These are phyloP conservation scores for Salvia hispanica DNA, from an alignment of 257 asterid genomes.

Conservation along the genomic window DNA sequence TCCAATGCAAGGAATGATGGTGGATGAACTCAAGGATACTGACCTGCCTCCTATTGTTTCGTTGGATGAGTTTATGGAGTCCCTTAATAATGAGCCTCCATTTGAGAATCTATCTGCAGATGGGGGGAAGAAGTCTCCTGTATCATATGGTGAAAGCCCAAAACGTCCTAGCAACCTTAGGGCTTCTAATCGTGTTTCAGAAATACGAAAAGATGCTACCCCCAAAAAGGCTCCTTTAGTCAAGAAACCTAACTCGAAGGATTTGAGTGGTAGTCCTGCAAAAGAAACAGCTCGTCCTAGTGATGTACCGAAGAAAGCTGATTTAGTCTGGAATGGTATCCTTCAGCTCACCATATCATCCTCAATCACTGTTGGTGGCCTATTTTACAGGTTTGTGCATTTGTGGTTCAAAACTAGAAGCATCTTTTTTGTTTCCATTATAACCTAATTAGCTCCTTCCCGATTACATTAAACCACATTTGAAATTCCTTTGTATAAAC, in stretches of 20 bases:
- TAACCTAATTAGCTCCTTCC: too few species aligned
- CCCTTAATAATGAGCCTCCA: constrained; percentile 91
- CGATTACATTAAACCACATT: too few species aligned
- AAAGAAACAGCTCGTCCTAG: constrained; percentile 36
- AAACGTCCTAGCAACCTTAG: constrained; percentile 9
- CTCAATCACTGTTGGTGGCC: constrained; percentile 54
- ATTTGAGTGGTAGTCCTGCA: constrained; percentile 31
- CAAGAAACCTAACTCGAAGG: constrained; percentile 30
- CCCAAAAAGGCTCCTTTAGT: constrained; percentile 38
- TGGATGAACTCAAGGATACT: constrained; percentile 81
- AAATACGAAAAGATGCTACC: constrained; percentile 40
- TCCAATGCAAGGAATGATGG: constrained; percentile 94
- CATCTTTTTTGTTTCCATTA: too few species aligned
- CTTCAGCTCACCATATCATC: constrained; percentile 71
- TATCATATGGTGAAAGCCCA: too few species aligned
- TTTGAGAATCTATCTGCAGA: constrained; percentile 66
- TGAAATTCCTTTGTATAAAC: constrained; percentile 20
- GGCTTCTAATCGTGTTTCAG: constrained; percentile 40
- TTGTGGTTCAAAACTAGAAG: too few species aligned
- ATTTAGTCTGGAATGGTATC: constrained; percentile 69
- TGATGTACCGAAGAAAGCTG: constrained; percentile 32
- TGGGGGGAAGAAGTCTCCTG: constrained; percentile 34
- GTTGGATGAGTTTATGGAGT: constrained; percentile 94
- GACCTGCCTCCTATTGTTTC: constrained; percentile 92
- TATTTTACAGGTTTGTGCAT: constrained; percentile 69